Conservation (phyloP, 148 eudicot genomes). For the Persicaria maculosa region DNA sequence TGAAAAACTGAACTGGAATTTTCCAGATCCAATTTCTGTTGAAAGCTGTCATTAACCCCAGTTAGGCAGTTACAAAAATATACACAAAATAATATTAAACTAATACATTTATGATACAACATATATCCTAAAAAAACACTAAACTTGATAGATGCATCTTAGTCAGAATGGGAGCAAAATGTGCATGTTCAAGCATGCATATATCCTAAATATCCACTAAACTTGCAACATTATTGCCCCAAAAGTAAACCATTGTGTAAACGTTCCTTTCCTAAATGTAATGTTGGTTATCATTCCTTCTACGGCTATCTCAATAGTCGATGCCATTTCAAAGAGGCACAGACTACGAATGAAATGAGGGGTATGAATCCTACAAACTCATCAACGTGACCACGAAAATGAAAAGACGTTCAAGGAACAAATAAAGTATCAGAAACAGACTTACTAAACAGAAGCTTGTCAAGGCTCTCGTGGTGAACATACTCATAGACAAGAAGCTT, state of each 20-base stretch:
- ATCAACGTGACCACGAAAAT: neutral
- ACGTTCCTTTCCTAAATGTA: neutral
- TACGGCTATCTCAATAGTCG: neutral
- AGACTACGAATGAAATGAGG: neutral
- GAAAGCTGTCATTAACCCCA: neutral
- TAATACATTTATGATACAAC: too few species aligned
- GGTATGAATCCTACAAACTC: neutral
- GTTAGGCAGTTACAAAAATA: neutral
- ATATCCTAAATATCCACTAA: neutral
- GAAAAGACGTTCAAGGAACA: neutral
- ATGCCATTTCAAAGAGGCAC: neutral
- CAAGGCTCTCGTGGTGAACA: slow-evolving; percentile 79
- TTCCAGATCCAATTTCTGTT: neutral
- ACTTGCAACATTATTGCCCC: neutral
- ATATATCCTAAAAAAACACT: neutral
- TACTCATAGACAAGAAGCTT: slow-evolving; percentile 90
- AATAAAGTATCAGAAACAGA: slow-evolving; percentile 4
- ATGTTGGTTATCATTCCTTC: neutral
- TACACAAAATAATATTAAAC: neutral
- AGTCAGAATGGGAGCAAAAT: neutral
- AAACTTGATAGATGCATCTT: neutral
- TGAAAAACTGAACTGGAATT: neutral
- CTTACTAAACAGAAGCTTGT: slow-evolving; percentile 92
- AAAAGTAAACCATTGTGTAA: neutral
- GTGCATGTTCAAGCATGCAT: neutral